Evolutionary conservation across 371 early-diverging fungal species (phyloP), one percentile per base, ranked within the genome.

Genomic region (Lichtheimia ornata): DNA sequence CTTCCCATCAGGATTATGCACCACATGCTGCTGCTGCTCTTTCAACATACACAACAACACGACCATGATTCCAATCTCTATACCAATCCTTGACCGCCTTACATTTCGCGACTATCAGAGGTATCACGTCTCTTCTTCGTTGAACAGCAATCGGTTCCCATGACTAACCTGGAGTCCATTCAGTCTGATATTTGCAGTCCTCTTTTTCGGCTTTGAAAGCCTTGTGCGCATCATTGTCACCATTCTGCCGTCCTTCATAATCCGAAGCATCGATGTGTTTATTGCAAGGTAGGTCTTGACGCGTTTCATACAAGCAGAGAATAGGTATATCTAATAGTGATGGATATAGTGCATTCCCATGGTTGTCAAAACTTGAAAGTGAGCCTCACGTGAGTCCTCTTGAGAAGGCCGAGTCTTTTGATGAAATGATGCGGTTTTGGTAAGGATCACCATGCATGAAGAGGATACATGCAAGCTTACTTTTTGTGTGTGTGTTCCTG

Each of bases 361-460:
- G 84, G 85, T 57, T 83, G 42, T 70, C 76, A 6, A 79, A 79
- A 25, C 62, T 72, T 25, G 81, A 85, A 30, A 56, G 65, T 24
- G 69, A 81, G 17, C 79, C 84, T 6, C 84, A 78, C 47, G 86
- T 84, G 28, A 83, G 84, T 17, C 77, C 77, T n/a, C 71, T 87
- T 9, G 86, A 88, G 66, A 75, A 71, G 22, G 80, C 88, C 9
- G 74, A 83, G 64, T 79, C 77, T 7, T 84, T 87, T 41, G 89
- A 89, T 56, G 81, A 84, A 47, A 88, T 91, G 84, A 84, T 87
- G 42, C 74, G 79, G 15, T 72, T 84, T 58, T 90, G 91, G 91
- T 86, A 72, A 64, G 56, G 49, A 22, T 12, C 24, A 13, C 50
- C 5, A 52, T 12, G 5, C 18, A 7, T 47, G 50, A 40, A 30